Conservation (phyloP, 371 early-diverging fungal genomes). For the Mucor plumbeus region DNA sequence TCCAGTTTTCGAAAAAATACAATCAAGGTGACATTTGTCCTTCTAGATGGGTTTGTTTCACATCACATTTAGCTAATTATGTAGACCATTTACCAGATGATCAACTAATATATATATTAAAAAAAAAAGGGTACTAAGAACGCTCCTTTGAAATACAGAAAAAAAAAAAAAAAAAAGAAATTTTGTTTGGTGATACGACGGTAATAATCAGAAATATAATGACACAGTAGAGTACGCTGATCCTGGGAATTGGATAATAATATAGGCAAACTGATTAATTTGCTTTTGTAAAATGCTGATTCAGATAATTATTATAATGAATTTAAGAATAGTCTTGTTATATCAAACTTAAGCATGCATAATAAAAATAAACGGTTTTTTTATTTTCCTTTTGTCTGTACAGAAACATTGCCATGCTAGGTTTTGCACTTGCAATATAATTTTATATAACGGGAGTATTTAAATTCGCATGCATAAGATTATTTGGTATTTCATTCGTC, state of each 20-base stretch:
- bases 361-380: neutral
- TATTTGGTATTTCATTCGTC: too few species aligned
- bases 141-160: too few species aligned
- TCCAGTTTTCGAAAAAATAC: neutral
- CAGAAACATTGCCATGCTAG: neutral
- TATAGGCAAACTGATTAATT: neutral
- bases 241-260: conserved; percentile 6
- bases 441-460: neutral
- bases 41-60: neutral
- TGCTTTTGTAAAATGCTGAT: too few species aligned
- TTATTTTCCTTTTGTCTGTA: neutral
- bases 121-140: too few species aligned
- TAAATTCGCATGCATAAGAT: neutral
- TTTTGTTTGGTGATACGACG: neutral
- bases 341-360: conserved; percentile 1
- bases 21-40: too few species aligned
- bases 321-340: too few species aligned
- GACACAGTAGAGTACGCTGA: neutral
- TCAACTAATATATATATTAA: too few species aligned
- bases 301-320: too few species aligned
- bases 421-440: too few species aligned
- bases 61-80: neutral
- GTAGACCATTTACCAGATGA: neutral
- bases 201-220: neutral
- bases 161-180: too few species aligned